Percentiles rank a stretch among this genome's conserved stretches.
Conservation (phyloP, 2,329 filamentous ascomycete species). For the Emydomyces testavorans region DNA sequence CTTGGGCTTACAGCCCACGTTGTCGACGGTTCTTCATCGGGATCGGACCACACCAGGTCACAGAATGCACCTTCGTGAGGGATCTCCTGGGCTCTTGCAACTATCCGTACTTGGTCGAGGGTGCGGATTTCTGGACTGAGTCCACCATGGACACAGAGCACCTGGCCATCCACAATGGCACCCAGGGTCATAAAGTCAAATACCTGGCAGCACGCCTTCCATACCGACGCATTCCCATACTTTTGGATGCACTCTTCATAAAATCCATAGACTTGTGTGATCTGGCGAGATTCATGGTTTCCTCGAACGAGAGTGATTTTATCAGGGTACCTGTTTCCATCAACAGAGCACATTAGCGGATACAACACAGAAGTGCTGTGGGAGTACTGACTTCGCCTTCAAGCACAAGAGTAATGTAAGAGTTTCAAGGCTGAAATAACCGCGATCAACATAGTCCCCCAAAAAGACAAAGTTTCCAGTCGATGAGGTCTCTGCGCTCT, state of each 20-base stretch:
- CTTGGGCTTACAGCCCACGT: conserved; percentile 84
- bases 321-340: conserved; percentile 95
- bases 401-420: conserved; percentile 62
- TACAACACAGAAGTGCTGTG: neutral
- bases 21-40: conserved; percentile 73
- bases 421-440: conserved; percentile 98
- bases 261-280: conserved; percentile 98
- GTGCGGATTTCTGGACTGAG: conserved; percentile 94
- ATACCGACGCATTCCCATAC: conserved; percentile 97
- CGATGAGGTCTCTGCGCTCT: conserved; percentile 1
- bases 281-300: conserved; percentile 98
- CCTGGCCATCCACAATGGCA: conserved; percentile 96
- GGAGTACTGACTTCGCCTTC: conserved; percentile 18
- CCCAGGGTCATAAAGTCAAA: conserved; percentile 98
- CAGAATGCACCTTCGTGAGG: conserved; percentile 98
- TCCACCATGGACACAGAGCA: conserved; percentile 96
- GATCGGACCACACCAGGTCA: conserved; percentile 94
- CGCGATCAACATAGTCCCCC: conserved; percentile 98
- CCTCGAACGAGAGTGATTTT: conserved; percentile 97
- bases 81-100: conserved; percentile 96
- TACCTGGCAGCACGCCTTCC: conserved; percentile 98
- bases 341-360: conserved; percentile 9
- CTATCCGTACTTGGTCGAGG: conserved; percentile 83
- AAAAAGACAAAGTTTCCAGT: conserved; percentile 15
- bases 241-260: conserved; percentile 98